Percentiles rank a stretch among this genome's conserved stretches.
Evolutionary conservation across 495 filamentous ascomycete genomes (phyloP).

Genomic region (Emericellopsis terricola): DNA sequence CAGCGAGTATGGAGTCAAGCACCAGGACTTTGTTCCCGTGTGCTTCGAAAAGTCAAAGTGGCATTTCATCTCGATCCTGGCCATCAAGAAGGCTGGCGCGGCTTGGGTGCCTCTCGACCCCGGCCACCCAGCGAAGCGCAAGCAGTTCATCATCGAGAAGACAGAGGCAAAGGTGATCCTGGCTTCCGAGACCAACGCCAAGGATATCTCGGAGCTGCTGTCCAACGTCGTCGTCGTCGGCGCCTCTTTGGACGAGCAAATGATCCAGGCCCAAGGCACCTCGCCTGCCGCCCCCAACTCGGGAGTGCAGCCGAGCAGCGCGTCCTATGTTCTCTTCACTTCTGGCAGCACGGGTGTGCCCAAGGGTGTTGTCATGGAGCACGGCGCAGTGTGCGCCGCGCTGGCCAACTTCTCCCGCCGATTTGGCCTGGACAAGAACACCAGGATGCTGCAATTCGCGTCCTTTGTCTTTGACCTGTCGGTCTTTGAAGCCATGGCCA

Average conservation of each 20-base stretch:
- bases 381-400: not conserved
- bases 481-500: slow-evolving; percentile 48
- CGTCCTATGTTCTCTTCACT: not conserved
- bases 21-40: not conserved
- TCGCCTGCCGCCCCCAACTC: too few species aligned
- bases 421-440: slow-evolving; percentile 6
- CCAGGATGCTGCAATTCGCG: slow-evolving; percentile 45
- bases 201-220: not conserved
- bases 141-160: not conserved
- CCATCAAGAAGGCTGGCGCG: slow-evolving; percentile 1
- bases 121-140: not conserved
- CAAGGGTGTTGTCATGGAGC: slow-evolving; percentile 1
- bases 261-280: too few species aligned
- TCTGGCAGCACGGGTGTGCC: slow-evolving; percentile 1
- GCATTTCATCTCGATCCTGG: not conserved
- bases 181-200: not conserved
- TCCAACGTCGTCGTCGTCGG: not conserved
- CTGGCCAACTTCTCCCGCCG: slow-evolving; percentile 1
- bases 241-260: not conserved
- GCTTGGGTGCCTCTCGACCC: too few species aligned
- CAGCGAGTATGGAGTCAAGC: not conserved
- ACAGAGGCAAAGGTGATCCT: not conserved
- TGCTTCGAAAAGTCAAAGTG: too few species aligned
- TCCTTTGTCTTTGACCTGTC: slow-evolving; percentile 53
- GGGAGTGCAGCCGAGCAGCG: not conserved